Evolutionary conservation across 768 basidiomycete species (phyloP).

Genomic region (Trametes villosa): DNA sequence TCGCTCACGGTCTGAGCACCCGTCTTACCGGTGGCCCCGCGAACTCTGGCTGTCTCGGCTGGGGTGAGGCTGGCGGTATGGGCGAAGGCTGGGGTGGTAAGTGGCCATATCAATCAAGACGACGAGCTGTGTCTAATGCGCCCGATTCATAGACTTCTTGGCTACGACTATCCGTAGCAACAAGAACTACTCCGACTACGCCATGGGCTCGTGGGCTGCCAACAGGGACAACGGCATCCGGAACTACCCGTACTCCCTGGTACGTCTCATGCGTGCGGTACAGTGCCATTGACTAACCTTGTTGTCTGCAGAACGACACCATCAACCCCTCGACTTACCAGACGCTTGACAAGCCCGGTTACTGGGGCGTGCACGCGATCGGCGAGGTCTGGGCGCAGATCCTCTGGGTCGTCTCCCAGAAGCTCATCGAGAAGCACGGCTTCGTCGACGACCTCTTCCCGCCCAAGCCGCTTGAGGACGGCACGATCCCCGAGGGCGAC

Average conservation of each 20-base stretch:
- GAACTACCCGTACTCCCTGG: constrained; percentile 84
- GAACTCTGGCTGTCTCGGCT: constrained; percentile 92
- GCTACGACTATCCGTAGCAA: constrained; percentile 87
- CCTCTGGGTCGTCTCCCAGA: constrained; percentile 78
- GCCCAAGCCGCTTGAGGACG: constrained; percentile 65
- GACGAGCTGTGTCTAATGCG: background rate
- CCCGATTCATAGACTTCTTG: constrained; percentile 70
- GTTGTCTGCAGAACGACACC: constrained; percentile 49
- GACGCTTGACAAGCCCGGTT: constrained; percentile 91
- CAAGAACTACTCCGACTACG: constrained; percentile 71
- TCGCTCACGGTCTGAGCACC: constrained; percentile 89
- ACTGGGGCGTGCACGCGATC: constrained; percentile 92
- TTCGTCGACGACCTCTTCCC: constrained; percentile 83
- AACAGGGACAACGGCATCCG: constrained; percentile 78
- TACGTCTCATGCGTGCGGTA: constrained; percentile 29
- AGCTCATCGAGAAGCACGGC: constrained; percentile 80
- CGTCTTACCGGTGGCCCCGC: constrained; percentile 92
- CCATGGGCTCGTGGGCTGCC: constrained; percentile 97
- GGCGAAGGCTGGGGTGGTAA: constrained; percentile 94
- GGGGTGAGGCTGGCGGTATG: constrained; percentile 97
- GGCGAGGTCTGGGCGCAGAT: constrained; percentile 97
- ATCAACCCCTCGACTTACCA: constrained; percentile 93
- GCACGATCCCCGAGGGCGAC: constrained; percentile 66
- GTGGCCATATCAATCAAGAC: constrained; percentile 18
- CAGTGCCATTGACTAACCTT: background rate